Percentiles rank a stretch among this genome's conserved stretches.
phyloP scores from a whole-genome alignment of 805 yeast species.

The Wickerhamiella siamensis region DNA sequence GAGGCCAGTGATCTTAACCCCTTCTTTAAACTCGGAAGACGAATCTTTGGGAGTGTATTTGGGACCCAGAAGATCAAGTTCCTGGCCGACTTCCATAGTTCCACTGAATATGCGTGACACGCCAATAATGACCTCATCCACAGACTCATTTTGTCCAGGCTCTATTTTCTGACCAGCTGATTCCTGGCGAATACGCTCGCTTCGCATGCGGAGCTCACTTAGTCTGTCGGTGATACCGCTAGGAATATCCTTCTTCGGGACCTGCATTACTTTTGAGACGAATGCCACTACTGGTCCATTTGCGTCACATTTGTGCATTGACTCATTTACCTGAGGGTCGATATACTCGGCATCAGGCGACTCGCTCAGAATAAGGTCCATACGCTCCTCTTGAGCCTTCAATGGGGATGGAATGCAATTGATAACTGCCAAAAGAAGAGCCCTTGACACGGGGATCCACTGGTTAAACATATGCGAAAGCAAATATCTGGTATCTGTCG shows the following conservation, averaged over 20 bases:
- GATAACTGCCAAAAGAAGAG: constrained; percentile 70
- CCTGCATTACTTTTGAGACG: constrained; percentile 77
- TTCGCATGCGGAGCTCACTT: constrained; percentile 30
- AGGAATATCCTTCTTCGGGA: constrained; percentile 74
- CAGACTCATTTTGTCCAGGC: constrained; percentile 14
- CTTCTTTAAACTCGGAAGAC: constrained; percentile 36
- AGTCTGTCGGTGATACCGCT: constrained; percentile 24
- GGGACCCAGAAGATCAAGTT: constrained; percentile 68
- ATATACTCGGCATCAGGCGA: constrained; percentile 39
- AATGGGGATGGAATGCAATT: constrained; percentile 76
- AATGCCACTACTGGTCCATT: constrained; percentile 57
- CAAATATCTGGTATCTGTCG: constrained; percentile 58
- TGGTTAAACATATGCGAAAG: constrained; percentile 64
- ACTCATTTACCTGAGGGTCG: constrained; percentile 32
- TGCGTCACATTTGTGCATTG: constrained; percentile 57
- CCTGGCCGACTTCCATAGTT: constrained; percentile 58
- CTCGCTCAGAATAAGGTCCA: constrained; percentile 49
- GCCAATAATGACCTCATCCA: constrained; percentile 60
- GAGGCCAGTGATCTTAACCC: constrained; percentile 50
- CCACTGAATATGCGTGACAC: constrained; percentile 87
- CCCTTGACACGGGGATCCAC: constrained; percentile 87
- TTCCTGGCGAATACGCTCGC: constrained; percentile 56
- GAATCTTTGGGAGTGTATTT: constrained; percentile 50
- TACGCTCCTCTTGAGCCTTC: constrained; percentile 56
- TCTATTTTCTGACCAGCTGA: constrained; percentile 31